Evolutionary conservation across 257 asterid genomes (phyloP), one percentile per base, ranked within the genome.

Genomic region (Sherardia arvensis): DNA sequence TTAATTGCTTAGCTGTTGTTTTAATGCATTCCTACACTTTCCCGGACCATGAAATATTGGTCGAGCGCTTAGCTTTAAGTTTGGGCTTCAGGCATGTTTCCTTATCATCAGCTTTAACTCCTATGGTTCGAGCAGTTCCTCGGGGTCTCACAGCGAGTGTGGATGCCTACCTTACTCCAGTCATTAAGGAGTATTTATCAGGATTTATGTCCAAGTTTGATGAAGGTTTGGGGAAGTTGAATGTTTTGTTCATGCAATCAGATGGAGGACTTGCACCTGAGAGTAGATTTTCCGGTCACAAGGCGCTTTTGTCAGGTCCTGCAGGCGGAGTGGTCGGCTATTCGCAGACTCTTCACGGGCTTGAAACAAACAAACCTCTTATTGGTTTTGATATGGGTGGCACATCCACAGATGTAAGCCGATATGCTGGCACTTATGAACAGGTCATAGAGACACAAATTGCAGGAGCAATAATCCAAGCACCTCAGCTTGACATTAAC

Each of bases 321-420:
- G 99, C 99, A 2, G 99, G 99, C 63, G 99, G 97, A 48, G 99
- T 92, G 8, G 99, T 92, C 67, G 99, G 97, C 70, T 92, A 85
- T 72, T 87, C 99, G 10, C 99, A 92, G 78, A 92, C 99, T 25
- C 95, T 87, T 69, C 81, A 78, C 8, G 86, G 87, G 64, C 67
- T 82, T 30, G 99, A 92, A 81, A 92, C 99, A 25, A 81, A 82
- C 21, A 92, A 85, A 78, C 87, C 99, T 66, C 94, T 92, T 21
- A 92, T 92, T 61, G 99, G 99, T 67, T 92, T 92, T 48, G 99
- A 92, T 80, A 92, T 92, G 99, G 99, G 99, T 40, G 99, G 97
- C 59, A 92, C 97, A 5, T 92, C 97, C 32, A 92, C 99, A 7
- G 99, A 92, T 71, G 97, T 92, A 66, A 92, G 99, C 72, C 84